These are phyloP conservation scores for Penicillium sp. DNA, from an alignment of 2,329 filamentous ascomycete species.

Conservation along the genomic window DNA sequence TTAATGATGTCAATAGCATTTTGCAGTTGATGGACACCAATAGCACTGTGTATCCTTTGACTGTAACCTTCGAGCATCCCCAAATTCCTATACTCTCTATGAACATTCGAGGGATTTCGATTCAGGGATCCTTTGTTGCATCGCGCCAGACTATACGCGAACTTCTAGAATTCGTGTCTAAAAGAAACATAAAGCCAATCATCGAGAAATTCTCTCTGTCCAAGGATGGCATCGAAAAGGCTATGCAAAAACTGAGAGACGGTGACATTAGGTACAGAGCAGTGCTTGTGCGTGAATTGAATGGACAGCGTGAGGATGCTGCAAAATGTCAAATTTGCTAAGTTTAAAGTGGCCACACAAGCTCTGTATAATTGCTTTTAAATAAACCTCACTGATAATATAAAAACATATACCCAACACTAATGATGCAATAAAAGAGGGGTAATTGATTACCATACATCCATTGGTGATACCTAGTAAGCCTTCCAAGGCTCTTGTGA, in stretches of 20 bases:
- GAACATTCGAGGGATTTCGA: background rate
- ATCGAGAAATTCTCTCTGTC: slow-evolving; percentile 7
- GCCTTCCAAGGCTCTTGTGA: too few relatives aligned
- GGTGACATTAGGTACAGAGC: slow-evolving; percentile 3
- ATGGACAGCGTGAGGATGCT: too few relatives aligned
- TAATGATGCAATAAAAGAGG: too few relatives aligned
- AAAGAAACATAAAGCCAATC: background rate
- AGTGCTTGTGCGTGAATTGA: too few relatives aligned
- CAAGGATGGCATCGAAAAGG: background rate
- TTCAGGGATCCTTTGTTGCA: slow-evolving; percentile 8
- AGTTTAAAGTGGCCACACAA: too few relatives aligned
- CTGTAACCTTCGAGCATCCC: background rate
- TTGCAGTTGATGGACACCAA: slow-evolving; percentile 4
- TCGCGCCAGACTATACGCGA: slow-evolving; percentile 1
- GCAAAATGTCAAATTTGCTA: too few relatives aligned
- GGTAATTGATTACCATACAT: too few relatives aligned
- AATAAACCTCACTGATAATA: too few relatives aligned
- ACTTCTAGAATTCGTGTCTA: slow-evolving; percentile 1
- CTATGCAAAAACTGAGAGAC: background rate
- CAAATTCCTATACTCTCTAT: slow-evolving; percentile 2
- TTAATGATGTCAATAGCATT: background rate
- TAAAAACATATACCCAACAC: too few relatives aligned
- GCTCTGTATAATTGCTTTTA: too few relatives aligned
- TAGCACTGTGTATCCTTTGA: slow-evolving; percentile 10
- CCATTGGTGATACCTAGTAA: too few relatives aligned